phyloP scores from a whole-genome alignment of 495 filamentous ascomycete species.

The Penicillium angulare region DNA sequence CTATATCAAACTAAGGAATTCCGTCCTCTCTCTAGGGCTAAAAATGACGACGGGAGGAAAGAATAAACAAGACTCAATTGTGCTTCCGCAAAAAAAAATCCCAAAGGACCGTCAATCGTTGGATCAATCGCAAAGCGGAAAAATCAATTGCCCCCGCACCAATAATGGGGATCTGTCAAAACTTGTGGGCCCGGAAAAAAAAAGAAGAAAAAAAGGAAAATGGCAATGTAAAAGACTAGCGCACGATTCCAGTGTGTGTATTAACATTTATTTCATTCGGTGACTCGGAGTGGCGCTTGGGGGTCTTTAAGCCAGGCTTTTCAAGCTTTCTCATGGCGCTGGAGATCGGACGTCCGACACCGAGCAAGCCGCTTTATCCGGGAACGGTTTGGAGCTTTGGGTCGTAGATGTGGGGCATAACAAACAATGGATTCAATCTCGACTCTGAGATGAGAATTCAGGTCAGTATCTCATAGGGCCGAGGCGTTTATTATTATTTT shows the following conservation, averaged over 20 bases:
- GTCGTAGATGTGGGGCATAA: slow-evolving; percentile 1
- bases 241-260: no score
- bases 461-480: no score
- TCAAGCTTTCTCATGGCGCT: background rate
- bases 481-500: no score
- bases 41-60: background rate
- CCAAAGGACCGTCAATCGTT: no score
- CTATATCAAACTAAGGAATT: background rate
- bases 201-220: no score
- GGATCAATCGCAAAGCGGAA: background rate
- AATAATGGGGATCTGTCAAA: background rate
- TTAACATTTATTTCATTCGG: background rate
- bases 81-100: no score
- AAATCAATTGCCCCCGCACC: background rate
- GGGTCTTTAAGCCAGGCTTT: slow-evolving; percentile 7
- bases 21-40: no score
- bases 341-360: slow-evolving; percentile 22
- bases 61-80: background rate
- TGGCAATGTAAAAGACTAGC: no score
- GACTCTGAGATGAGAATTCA: background rate
- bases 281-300: background rate
- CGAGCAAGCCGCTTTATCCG: slow-evolving; percentile 20
- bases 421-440: background rate
- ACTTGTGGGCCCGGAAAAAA: background rate
- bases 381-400: background rate